phyloP scores from a whole-genome alignment of 148 eudicot genomes.

The Fagopyrum homotropicum region DNA sequence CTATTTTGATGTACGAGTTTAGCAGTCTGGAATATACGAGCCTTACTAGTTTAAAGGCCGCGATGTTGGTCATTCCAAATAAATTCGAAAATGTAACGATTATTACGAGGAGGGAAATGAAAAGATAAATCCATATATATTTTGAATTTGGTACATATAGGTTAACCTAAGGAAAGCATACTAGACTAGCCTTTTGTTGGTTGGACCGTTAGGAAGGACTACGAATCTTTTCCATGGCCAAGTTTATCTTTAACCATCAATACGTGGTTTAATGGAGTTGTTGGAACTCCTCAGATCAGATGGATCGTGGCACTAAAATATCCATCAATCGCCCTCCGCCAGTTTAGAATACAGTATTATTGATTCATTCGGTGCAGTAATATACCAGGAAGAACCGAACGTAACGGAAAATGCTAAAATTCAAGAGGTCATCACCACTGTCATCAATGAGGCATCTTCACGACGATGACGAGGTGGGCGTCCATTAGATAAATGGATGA shows the following conservation, averaged over 20 bases:
- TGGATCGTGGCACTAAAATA: not conserved
- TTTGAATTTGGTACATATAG: too few species aligned
- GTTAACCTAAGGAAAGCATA: too few species aligned
- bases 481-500: not conserved
- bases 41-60: too few species aligned
- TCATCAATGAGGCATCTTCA: not conserved
- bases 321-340: not conserved
- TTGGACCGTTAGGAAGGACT: constrained; percentile 4
- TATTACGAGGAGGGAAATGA: too few species aligned
- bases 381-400: not conserved
- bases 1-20: too few species aligned
- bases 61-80: too few species aligned
- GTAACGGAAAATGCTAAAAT: not conserved
- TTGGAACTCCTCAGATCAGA: not conserved
- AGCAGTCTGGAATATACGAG: too few species aligned
- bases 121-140: too few species aligned
- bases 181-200: not conserved
- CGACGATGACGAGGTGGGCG: not conserved
- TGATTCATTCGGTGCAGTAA: not conserved
- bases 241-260: not conserved
- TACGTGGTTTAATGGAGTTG: not conserved
- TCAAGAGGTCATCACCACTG: not conserved
- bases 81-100: too few species aligned
- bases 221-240: not conserved
- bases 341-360: not conserved